phyloP scores from a whole-genome alignment of 371 early-diverging fungal genomes.

The Conidiobolus coronatus region DNA sequence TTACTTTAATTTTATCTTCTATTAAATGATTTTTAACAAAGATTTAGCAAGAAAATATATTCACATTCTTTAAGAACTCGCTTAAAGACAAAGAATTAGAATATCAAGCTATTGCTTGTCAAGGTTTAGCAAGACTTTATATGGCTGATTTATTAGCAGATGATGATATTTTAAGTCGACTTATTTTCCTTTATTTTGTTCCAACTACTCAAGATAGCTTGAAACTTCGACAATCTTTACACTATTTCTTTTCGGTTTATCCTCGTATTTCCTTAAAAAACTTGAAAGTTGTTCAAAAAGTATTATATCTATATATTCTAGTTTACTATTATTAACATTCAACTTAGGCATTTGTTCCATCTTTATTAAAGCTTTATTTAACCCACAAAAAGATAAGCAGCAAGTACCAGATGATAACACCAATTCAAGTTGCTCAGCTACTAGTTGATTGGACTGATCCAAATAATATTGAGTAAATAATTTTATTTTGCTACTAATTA shows the following conservation, averaged over 20 bases:
- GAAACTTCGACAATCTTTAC: slow-evolving; percentile 51
- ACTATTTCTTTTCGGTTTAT: slow-evolving; percentile 66
- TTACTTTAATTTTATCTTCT: slow-evolving; percentile 3
- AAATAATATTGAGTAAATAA: slow-evolving; percentile 18
- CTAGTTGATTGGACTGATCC: slow-evolving; percentile 33
- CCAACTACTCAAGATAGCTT: slow-evolving; percentile 30
- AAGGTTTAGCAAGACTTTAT: slow-evolving; percentile 41
- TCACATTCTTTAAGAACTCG: slow-evolving; percentile 17
- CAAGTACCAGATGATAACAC: slow-evolving; percentile 20
- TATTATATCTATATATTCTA: neutral
- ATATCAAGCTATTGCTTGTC: slow-evolving; percentile 26
- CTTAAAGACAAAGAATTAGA: slow-evolving; percentile 21
- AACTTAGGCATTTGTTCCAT: slow-evolving; percentile 11
- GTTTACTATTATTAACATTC: neutral
- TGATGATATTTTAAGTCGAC: slow-evolving; percentile 28
- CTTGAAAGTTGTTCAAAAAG: slow-evolving; percentile 23
- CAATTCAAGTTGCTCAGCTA: slow-evolving; percentile 25
- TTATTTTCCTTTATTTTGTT: slow-evolving; percentile 58
- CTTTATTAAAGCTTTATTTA: slow-evolving; percentile 14
- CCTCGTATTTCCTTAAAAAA: slow-evolving; percentile 41
- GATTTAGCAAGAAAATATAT: slow-evolving; percentile 14
- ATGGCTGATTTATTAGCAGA: slow-evolving; percentile 17
- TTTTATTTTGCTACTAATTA: neutral
- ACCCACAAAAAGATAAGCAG: slow-evolving; percentile 13
- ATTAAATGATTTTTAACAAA: neutral